Percentiles rank a stretch among this genome's conserved stretches.
Conservation (phyloP, 2,329 filamentous ascomycete genomes). For the Ceratocystiopsis minuta region DNA sequence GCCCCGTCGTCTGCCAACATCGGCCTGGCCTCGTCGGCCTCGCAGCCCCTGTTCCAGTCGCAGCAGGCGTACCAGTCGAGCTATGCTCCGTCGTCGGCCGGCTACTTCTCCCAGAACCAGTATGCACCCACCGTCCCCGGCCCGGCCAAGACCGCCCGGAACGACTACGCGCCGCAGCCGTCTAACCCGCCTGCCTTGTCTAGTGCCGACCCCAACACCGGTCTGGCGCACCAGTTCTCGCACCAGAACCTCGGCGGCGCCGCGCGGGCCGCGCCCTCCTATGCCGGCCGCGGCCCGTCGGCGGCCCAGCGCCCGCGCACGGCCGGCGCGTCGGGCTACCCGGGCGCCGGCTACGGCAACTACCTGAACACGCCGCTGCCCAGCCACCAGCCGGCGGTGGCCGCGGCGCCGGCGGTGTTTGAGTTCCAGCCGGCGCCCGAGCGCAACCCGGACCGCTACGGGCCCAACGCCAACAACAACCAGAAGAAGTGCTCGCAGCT, state of each 20-base stretch:
- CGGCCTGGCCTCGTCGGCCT: constrained; percentile 21
- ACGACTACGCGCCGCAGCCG: constrained; percentile 9
- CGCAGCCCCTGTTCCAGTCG: constrained; percentile 14
- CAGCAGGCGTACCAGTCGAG: constrained; percentile 27
- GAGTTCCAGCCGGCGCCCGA: constrained; percentile 68
- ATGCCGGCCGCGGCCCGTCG: constrained; percentile 48
- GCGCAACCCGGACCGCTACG: constrained; percentile 68
- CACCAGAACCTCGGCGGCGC: constrained; percentile 78
- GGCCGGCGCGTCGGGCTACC: constrained; percentile 50
- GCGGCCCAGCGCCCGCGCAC: constrained; percentile 68
- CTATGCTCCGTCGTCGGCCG: constrained; percentile 20
- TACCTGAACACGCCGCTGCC: constrained; percentile 56
- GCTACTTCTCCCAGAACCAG: constrained; percentile 44
- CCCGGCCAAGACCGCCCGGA: not conserved
- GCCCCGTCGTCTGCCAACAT: constrained; percentile 20
- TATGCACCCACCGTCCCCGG: constrained; percentile 7
- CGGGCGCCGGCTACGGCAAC: constrained; percentile 34
- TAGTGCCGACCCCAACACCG: constrained; percentile 64
- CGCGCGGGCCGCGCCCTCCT: constrained; percentile 45
- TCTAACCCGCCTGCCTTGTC: constrained; percentile 7
- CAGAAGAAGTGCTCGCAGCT: constrained; percentile 52
- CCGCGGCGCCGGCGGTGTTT: constrained; percentile 35
- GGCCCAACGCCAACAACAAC: constrained; percentile 45
- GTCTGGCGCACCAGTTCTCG: constrained; percentile 87
- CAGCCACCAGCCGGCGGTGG: constrained; percentile 24